A percentile compares a stretch with the other conserved stretches of the same genome.
Evolutionary conservation across 345 rosid species (phyloP).

Genomic region (Aurinia saxatilis): DNA sequence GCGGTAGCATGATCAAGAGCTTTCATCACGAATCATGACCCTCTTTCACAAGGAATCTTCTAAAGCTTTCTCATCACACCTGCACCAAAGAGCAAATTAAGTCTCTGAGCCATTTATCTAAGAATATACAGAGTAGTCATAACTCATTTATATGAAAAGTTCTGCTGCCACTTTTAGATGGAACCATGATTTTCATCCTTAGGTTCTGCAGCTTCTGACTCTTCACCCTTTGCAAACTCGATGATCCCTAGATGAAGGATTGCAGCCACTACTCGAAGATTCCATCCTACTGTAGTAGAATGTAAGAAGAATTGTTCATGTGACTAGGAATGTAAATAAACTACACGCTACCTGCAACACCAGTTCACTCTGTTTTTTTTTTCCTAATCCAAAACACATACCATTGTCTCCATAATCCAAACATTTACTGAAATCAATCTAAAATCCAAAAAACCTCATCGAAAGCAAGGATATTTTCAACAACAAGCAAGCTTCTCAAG

Average conservation of each 20-base stretch:
- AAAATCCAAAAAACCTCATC: too few relatives aligned
- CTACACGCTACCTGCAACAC: conserved; percentile 60
- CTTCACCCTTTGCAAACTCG: conserved; percentile 78
- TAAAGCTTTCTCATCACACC: conserved; percentile 82
- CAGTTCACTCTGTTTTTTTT: too few relatives aligned
- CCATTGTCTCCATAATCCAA: too few relatives aligned
- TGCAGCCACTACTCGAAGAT: conserved; percentile 91
- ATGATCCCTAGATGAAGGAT: conserved; percentile 94
- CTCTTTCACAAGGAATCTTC: conserved; percentile 95
- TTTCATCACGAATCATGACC: conserved; percentile 91
- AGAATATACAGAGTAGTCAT: conserved; percentile 16
- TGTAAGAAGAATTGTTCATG: conserved; percentile 20
- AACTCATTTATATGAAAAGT: conserved; percentile 69
- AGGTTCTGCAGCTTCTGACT: conserved; percentile 71
- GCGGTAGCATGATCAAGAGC: too few relatives aligned
- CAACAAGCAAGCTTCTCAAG: too few relatives aligned
- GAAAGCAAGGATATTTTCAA: too few relatives aligned
- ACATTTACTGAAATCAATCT: too few relatives aligned
- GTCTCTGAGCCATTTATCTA: conserved; percentile 8
- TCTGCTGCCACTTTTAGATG: conserved; percentile 86
- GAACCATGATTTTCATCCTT: conserved; percentile 70
- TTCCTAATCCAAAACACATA: too few relatives aligned
- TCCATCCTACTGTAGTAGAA: conserved; percentile 50
- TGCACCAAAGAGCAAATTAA: conserved; percentile 31
- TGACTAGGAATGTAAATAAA: background rate